A percentile compares a stretch with the other conserved stretches of the same genome.
Evolutionary conservation across 306 rosid genomes (phyloP).

Genomic region (Carpinus fangiana): DNA sequence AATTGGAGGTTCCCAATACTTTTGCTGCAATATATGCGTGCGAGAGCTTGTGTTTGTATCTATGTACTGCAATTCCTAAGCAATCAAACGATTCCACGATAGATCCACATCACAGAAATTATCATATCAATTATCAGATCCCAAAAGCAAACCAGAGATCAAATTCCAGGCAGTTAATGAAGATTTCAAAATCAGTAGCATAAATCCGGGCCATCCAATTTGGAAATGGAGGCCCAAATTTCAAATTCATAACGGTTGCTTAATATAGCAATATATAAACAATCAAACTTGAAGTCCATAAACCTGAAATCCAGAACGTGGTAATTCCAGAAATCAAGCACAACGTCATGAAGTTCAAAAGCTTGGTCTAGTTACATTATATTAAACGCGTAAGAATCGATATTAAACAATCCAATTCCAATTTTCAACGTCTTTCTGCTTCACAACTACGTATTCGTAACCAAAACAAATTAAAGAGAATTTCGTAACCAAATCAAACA

Average conservation of each 20-base stretch:
- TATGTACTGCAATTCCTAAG: neutral
- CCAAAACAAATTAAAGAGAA: neutral
- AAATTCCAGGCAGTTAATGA: constrained; percentile 13
- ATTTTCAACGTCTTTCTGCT: neutral
- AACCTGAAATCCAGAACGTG: constrained; percentile 19
- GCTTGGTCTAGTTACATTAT: neutral
- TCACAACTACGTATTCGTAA: neutral
- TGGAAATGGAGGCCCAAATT: constrained; percentile 20
- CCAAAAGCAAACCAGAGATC: constrained; percentile 19
- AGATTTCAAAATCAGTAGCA: neutral
- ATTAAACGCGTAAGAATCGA: constrained; percentile 23
- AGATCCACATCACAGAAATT: constrained; percentile 18
- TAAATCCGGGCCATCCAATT: constrained; percentile 11
- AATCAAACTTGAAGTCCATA: constrained; percentile 12
- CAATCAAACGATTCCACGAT: neutral
- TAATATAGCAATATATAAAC: neutral
- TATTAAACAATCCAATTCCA: constrained; percentile 25
- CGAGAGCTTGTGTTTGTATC: too few species aligned
- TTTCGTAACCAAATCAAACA: neutral
- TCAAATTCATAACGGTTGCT: constrained; percentile 18
- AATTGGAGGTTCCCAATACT: neutral
- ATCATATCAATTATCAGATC: neutral
- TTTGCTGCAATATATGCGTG: neutral
- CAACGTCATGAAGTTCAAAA: constrained; percentile 14
- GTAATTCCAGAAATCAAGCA: constrained; percentile 8